Evolutionary conservation across 2,329 filamentous ascomycete genomes (phyloP).

Genomic region (Davidsoniella australis): DNA sequence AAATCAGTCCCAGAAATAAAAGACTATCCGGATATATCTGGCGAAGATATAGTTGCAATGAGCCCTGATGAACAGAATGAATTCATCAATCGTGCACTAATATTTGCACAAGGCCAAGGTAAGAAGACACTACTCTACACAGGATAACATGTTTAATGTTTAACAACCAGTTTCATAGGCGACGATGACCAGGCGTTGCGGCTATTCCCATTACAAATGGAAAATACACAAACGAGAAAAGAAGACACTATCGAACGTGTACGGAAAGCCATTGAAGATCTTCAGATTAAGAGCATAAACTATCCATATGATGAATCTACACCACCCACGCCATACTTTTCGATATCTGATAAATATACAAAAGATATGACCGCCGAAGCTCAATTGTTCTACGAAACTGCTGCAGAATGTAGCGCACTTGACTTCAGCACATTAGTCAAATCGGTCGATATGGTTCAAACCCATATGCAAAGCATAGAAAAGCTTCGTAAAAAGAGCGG

Average conservation of each 20-base stretch:
- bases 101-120: slow-evolving; percentile 13
- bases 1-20: slow-evolving; percentile 16
- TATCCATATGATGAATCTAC: neutral
- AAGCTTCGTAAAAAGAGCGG: neutral
- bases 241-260: neutral
- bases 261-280: neutral
- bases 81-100: slow-evolving; percentile 36
- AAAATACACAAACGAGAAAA: neutral
- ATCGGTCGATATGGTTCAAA: slow-evolving; percentile 13
- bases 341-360: slow-evolving; percentile 7
- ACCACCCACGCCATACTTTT: neutral
- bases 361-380: slow-evolving; percentile 12
- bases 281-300: neutral
- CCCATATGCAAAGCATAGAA: slow-evolving; percentile 8
- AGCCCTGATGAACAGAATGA: slow-evolving; percentile 41
- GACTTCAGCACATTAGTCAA: slow-evolving; percentile 9
- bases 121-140: neutral
- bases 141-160: neutral
- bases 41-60: slow-evolving; percentile 47
- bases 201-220: slow-evolving; percentile 6
- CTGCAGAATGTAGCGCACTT: slow-evolving; percentile 7
- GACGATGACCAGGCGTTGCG: neutral
- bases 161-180: neutral
- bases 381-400: slow-evolving; percentile 11
- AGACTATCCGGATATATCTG: slow-evolving; percentile 36